Evolutionary conservation across 768 basidiomycete genomes (phyloP).

Genomic region (Leccinum incarnatum): DNA sequence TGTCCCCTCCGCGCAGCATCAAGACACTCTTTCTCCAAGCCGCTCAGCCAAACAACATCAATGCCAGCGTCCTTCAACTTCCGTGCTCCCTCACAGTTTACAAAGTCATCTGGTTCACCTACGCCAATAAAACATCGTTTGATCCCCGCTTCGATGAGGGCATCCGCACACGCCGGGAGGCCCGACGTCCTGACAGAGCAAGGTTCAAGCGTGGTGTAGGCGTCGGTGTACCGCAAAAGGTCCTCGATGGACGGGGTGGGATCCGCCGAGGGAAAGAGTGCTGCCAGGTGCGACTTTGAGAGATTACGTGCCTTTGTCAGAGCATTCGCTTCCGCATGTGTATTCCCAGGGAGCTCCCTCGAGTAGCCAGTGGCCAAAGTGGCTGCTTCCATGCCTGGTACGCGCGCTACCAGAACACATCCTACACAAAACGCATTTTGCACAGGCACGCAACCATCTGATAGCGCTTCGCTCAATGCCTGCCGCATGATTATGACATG

Average conservation of each 20-base stretch:
- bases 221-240: slow-evolving; percentile 59
- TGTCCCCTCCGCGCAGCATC: slow-evolving; percentile 69
- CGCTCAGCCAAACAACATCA: slow-evolving; percentile 70
- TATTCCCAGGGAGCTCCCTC: slow-evolving; percentile 89
- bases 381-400: slow-evolving; percentile 42
- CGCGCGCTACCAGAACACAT: slow-evolving; percentile 61
- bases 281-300: slow-evolving; percentile 41
- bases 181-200: slow-evolving; percentile 91
- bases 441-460: slow-evolving; percentile 58
- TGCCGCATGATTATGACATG: slow-evolving; percentile 50
- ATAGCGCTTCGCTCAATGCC: slow-evolving; percentile 65
- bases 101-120: slow-evolving; percentile 91
- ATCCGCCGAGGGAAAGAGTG: slow-evolving; percentile 39
- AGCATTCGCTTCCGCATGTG: slow-evolving; percentile 96
- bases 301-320: slow-evolving; percentile 64
- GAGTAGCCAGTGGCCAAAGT: slow-evolving; percentile 83
- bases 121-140: slow-evolving; percentile 84
- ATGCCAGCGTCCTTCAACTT: slow-evolving; percentile 69
- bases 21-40: slow-evolving; percentile 79
- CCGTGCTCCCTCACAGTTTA: slow-evolving; percentile 83
- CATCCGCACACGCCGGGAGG: slow-evolving; percentile 79
- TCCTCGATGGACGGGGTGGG: slow-evolving; percentile 37
- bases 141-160: slow-evolving; percentile 69
- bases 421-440: slow-evolving; percentile 91
- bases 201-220: slow-evolving; percentile 96